Percentiles rank a stretch among this genome's conserved stretches.
These are phyloP conservation scores for Phaeomoniella chlamydospora DNA, from an alignment of 2,329 filamentous ascomycete species.

Conservation along the genomic window DNA sequence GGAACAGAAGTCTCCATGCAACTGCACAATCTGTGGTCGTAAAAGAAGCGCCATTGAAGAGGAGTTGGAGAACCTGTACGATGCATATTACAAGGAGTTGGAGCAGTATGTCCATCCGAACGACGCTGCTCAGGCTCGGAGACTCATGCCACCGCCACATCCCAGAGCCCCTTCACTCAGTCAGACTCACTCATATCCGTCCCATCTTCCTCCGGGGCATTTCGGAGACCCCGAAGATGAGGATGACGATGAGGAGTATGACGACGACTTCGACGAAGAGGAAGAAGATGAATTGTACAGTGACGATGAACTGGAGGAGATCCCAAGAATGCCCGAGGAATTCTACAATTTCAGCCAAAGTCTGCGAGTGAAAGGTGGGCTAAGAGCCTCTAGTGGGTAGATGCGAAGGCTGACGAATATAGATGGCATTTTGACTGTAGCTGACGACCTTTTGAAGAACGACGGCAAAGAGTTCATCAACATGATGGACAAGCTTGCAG, in stretches of 20 bases:
- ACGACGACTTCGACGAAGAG: conserved; percentile 49
- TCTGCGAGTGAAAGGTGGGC: conserved; percentile 73
- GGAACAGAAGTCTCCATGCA: conserved; percentile 98
- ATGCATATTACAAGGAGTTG: conserved; percentile 95
- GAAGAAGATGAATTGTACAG: conserved; percentile 56
- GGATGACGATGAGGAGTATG: conserved; percentile 38
- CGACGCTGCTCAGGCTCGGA: conserved; percentile 45
- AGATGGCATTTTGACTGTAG: conserved; percentile 95
- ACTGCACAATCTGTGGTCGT: conserved; percentile 89
- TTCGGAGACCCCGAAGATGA: conserved; percentile 44
- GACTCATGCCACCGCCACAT: conserved; percentile 42
- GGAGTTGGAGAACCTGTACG: conserved; percentile 91
- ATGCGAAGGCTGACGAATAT: conserved; percentile 12
- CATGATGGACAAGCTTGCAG: conserved; percentile 99
- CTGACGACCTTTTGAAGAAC: conserved; percentile 95
- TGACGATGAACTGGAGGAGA: conserved; percentile 49
- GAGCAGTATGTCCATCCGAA: conserved; percentile 90
- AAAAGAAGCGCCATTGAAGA: conserved; percentile 97
- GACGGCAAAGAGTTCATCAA: conserved; percentile 99
- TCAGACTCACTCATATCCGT: conserved; percentile 26
- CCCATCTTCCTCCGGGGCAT: conserved; percentile 46
- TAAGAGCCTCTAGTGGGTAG: not conserved
- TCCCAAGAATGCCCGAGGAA: conserved; percentile 51
- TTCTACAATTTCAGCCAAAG: conserved; percentile 98
- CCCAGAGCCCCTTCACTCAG: not conserved